phyloP scores from a whole-genome alignment of 164 flowering plant species.

The Brasenia schreberi region DNA sequence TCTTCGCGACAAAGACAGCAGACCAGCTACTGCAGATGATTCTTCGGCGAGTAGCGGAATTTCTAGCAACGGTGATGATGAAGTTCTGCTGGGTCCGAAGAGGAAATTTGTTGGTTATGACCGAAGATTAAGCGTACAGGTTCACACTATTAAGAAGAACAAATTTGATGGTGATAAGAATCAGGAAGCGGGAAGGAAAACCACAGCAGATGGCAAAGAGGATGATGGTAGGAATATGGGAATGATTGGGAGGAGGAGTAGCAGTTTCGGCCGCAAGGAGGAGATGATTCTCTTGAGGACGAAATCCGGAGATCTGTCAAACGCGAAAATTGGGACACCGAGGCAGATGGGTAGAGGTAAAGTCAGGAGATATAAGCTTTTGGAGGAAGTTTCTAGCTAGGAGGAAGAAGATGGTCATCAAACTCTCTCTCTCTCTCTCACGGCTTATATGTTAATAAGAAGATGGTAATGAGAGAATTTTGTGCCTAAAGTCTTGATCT shows the following conservation, averaged over 20 bases:
- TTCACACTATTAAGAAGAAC: neutral
- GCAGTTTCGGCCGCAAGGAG: neutral
- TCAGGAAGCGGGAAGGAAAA: neutral
- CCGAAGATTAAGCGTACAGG: slow-evolving; percentile 6
- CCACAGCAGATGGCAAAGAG: neutral
- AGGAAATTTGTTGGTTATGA: slow-evolving; percentile 6
- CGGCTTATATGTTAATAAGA: too few relatives aligned
- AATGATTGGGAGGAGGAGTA: slow-evolving; percentile 1
- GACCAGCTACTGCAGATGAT: neutral
- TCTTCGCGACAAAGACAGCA: slow-evolving; percentile 8
- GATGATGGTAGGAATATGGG: slow-evolving; percentile 6
- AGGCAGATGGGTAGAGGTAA: slow-evolving; percentile 17
- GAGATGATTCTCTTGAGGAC: slow-evolving; percentile 6
- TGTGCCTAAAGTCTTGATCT: too few relatives aligned
- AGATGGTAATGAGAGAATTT: too few relatives aligned
- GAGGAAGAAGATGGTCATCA: neutral
- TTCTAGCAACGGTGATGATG: neutral
- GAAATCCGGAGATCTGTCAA: slow-evolving; percentile 15
- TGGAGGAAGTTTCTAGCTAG: slow-evolving; percentile 21
- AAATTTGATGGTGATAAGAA: neutral
- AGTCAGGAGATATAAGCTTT: slow-evolving; percentile 17
- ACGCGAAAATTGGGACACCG: neutral
- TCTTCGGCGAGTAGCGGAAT: neutral
- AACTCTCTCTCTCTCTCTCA: neutral
- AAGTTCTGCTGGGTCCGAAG: neutral